phyloP scores from a whole-genome alignment of 2,329 filamentous ascomycete genomes.

The Cyanodermella asteris region DNA sequence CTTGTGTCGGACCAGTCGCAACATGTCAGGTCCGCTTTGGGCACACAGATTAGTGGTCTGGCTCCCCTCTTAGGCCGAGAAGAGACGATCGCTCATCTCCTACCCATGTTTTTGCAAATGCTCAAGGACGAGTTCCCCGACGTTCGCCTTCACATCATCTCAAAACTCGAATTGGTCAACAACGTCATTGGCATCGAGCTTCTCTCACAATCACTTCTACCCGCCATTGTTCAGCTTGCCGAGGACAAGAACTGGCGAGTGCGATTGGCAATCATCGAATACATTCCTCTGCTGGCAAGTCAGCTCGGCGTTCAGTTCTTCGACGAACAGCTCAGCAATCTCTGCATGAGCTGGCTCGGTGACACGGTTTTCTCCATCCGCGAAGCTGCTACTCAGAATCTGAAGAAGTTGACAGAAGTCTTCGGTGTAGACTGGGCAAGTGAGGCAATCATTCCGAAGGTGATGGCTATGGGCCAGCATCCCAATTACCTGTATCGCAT shows the following conservation, averaged over 20 bases:
- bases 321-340: slow-evolving; percentile 80
- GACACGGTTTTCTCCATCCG: slow-evolving; percentile 98
- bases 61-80: slow-evolving; percentile 95
- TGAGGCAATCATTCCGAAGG: slow-evolving; percentile 92
- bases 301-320: slow-evolving; percentile 96
- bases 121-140: slow-evolving; percentile 98
- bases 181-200: slow-evolving; percentile 97
- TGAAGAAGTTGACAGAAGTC: slow-evolving; percentile 96
- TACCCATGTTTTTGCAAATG: slow-evolving; percentile 99
- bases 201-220: slow-evolving; percentile 85
- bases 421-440: slow-evolving; percentile 97
- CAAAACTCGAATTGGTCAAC: slow-evolving; percentile 96
- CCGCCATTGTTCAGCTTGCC: slow-evolving; percentile 88
- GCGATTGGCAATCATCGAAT: slow-evolving; percentile 93
- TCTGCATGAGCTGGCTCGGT: slow-evolving; percentile 97
- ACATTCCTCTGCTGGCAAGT: slow-evolving; percentile 86
- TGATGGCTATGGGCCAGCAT: slow-evolving; percentile 94
- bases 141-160: slow-evolving; percentile 95
- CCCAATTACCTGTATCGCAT: slow-evolving; percentile 98
- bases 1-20: slow-evolving; percentile 90
- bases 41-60: slow-evolving; percentile 89
- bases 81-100: slow-evolving; percentile 90
- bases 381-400: slow-evolving; percentile 88
- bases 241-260: slow-evolving; percentile 99
- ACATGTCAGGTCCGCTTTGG: slow-evolving; percentile 84